phyloP scores from a whole-genome alignment of 148 eudicot genomes.

The Hydrangea macrophylla region DNA sequence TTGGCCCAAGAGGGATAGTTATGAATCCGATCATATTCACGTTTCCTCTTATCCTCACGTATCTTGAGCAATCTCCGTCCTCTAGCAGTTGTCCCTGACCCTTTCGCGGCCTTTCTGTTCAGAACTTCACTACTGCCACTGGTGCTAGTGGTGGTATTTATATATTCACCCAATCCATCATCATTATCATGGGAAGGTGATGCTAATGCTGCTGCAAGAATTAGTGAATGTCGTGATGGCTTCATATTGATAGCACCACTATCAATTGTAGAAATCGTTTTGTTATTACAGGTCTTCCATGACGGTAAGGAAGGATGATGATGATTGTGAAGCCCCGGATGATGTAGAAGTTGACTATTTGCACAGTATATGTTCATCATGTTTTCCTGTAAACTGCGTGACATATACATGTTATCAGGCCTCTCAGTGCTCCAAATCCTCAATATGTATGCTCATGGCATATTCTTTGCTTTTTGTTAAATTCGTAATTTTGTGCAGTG shows the following conservation, averaged over 20 bases:
- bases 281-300: slow-evolving; percentile 1
- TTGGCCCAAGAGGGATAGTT: slow-evolving; percentile 95
- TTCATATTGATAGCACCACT: not conserved
- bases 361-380: not conserved
- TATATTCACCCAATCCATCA: slow-evolving; percentile 6
- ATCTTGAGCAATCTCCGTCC: slow-evolving; percentile 72
- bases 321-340: not conserved
- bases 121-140: not conserved
- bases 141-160: slow-evolving; percentile 5
- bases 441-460: too few species aligned
- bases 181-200: not conserved
- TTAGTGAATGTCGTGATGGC: not conserved
- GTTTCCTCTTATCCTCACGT: slow-evolving; percentile 73
- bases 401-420: too few species aligned
- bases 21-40: slow-evolving; percentile 59
- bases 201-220: slow-evolving; percentile 6
- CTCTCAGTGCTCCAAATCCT: too few species aligned
- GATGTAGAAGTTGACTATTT: not conserved
- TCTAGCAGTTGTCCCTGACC: slow-evolving; percentile 88
- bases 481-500: too few species aligned
- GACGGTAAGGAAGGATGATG: not conserved
- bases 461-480: too few species aligned
- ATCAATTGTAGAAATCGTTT: not conserved
- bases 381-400: too few species aligned
- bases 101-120: slow-evolving; percentile 37